Evolutionary conservation across 805 yeast genomes (phyloP).

Genomic region (Candida incommunis): DNA sequence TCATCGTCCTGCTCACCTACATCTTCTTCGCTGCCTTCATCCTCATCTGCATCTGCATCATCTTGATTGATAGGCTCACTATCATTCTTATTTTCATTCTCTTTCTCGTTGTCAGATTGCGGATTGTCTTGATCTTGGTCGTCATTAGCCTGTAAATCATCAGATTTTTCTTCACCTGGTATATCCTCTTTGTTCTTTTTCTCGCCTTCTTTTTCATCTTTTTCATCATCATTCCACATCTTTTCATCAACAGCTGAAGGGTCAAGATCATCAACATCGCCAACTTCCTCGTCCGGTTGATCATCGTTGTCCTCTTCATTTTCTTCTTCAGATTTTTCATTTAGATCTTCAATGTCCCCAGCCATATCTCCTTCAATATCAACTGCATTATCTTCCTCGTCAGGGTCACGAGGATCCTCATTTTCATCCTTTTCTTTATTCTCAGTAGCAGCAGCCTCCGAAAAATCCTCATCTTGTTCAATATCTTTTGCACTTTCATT

Average conservation of each 20-base stretch:
- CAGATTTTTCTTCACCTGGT: conserved; percentile 13
- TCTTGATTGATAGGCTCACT: conserved; percentile 20
- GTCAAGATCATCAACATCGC: conserved; percentile 77
- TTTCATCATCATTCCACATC: conserved; percentile 93
- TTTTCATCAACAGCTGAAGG: conserved; percentile 93
- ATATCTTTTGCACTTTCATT: conserved; percentile 61
- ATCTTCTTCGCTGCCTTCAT: conserved; percentile 25
- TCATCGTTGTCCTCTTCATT: conserved; percentile 39
- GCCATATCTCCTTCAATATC: conserved; percentile 97
- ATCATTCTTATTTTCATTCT: conserved; percentile 11
- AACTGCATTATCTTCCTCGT: conserved; percentile 78
- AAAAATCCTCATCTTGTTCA: conserved; percentile 81
- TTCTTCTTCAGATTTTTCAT: conserved; percentile 41
- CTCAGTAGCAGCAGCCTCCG: conserved; percentile 56
- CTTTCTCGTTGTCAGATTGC: conserved; percentile 10
- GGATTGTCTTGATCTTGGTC: conserved; percentile 24
- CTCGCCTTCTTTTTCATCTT: conserved; percentile 50
- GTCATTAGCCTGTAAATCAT: conserved; percentile 33
- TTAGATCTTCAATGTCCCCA: conserved; percentile 73
- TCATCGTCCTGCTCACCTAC: conserved; percentile 34
- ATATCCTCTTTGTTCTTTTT: conserved; percentile 65
- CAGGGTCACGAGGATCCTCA: conserved; percentile 32
- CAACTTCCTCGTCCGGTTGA: conserved; percentile 77
- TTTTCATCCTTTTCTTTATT: conserved; percentile 57
- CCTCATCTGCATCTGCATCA: conserved; percentile 23